Evolutionary conservation across 2,329 filamentous ascomycete genomes (phyloP), one percentile per base, ranked within the genome.

Genomic region (Chrysoporthe austroafricana): DNA sequence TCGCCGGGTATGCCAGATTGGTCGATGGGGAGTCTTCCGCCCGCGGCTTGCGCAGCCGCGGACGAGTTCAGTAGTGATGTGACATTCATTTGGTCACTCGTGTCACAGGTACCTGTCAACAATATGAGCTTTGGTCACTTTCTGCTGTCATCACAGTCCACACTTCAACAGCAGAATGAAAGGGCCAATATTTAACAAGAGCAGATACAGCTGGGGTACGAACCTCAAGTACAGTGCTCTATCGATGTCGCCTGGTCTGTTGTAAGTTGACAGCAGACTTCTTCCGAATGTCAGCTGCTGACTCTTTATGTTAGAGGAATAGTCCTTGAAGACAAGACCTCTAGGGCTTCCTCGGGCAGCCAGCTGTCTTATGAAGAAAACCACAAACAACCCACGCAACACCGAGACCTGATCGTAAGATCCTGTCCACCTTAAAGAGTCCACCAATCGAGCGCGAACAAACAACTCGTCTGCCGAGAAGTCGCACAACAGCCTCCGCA

Each of bases 31-130:
- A 61, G 63, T 57, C 66, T 66, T 18, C 59, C 66, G 36, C 59
- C 63, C 11, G 58, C 62, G 39, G 68, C 66, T 13, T 65, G 66
- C 34, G 69, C 71, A 66, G 76, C 74, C 50, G 59, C 59, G 8
- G 77, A 76, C 58, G 76, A 73, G 69, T 83, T 83, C 39, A 83
- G 72, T 46, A 83, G 69, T 44, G 78, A 78, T 16, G 75, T 80
- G 61, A 83, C 78, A 69, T 83, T 78, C 81, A 83, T 70, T 57
- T 56, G 4, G 66, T 43, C 21, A 44, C 43, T 60, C 43, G 26
- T 44, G 26, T 62, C 57, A 21, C 43, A 34, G 42, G n/a, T 46
- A 59, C 62, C 68, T 65, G 34, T 48, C 57, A 21, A 9, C 1
- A n/a, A 11, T n/a, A 43, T 70, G n/a, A 68, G 66, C 26, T 21